Evolutionary conservation across 1,139 yeast species (phyloP), one percentile per base, ranked within the genome.

Genomic region (Pneumocystis canis): DNA sequence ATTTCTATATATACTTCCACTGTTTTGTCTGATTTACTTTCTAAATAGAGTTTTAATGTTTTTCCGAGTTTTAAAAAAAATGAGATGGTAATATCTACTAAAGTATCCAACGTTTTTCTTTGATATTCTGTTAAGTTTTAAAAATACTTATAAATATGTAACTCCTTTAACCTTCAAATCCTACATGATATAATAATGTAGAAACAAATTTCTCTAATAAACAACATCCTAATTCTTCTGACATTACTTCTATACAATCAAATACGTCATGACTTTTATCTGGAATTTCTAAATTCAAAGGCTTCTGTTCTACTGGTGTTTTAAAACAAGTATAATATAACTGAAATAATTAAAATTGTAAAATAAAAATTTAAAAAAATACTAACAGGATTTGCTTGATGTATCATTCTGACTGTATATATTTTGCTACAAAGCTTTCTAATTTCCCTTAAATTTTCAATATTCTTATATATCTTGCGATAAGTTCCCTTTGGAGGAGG

Each of bases 361-460:
- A 20, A 47, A 47, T 31, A 47, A 47, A 47, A 20, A 40, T 20
- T 11, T 53, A 58, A 7, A 60, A 56, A 35, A 47, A 60, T 63
- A 58, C 62, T 30, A 58, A 58, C 58, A 59, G 66, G 31, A 7
- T 65, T 85, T 66, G 84, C 88, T 33, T 89, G 90, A 71, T 92
- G 96, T 89, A 92, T 85, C 73, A 88, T 95, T 66, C 96, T 79
- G 65, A 94, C 87, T 62, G 90, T 77, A 2, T 95, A 85, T 37
- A 94, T 88, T 72, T 90, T 90, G 75, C 89, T 87, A 72, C 97
- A 90, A 3, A 88, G 79, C 70, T 84, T 86, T 63, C 98, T 78
- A 47, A 94, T 87, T 69, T 88, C 89, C 74, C 90, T 97, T 78
- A 92, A 88, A 68, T 85, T 82, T 3, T 79, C 76, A 61, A 94